phyloP scores from a whole-genome alignment of 352 stramenopile species.

The Globisporangium spiculum region DNA sequence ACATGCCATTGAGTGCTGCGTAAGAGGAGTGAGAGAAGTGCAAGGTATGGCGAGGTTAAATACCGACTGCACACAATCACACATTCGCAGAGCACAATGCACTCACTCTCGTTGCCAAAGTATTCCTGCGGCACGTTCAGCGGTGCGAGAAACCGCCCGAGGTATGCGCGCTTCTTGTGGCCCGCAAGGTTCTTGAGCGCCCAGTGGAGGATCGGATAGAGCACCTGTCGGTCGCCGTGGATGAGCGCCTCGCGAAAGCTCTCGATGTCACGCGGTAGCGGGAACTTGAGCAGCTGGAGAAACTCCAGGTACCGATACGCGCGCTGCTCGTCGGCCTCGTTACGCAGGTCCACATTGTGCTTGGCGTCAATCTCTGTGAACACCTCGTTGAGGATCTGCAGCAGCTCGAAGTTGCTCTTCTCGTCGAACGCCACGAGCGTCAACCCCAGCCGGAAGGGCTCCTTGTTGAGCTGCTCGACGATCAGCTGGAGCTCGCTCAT shows the following conservation, averaged over 20 bases:
- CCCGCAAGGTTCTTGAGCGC: constrained; percentile 80
- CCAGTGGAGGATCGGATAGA: constrained; percentile 94
- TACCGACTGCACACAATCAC: neutral
- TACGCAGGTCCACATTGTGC: constrained; percentile 82
- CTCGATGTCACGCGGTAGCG: constrained; percentile 70
- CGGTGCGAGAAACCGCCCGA: constrained; percentile 90
- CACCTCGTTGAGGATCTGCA: constrained; percentile 93
- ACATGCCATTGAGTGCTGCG: constrained; percentile 64
- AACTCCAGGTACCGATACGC: constrained; percentile 89
- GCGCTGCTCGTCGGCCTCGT: constrained; percentile 74
- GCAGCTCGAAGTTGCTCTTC: constrained; percentile 90
- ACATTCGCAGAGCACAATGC: neutral
- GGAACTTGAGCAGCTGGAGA: constrained; percentile 93
- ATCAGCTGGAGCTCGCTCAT: constrained; percentile 93
- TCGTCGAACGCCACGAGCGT: constrained; percentile 93
- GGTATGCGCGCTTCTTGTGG: constrained; percentile 93
- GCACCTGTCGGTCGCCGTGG: constrained; percentile 78
- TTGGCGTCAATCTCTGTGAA: constrained; percentile 87
- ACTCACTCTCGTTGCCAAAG: constrained; percentile 82
- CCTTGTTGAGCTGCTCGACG: constrained; percentile 92
- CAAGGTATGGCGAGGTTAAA: neutral
- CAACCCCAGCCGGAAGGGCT: constrained; percentile 88
- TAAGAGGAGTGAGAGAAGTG: neutral
- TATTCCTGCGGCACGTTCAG: constrained; percentile 93
- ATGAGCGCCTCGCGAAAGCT: constrained; percentile 73